Base-by-base conservation (phyloP, 176 grass and related monocot genomes). In the Themeda triandra region DNA sequence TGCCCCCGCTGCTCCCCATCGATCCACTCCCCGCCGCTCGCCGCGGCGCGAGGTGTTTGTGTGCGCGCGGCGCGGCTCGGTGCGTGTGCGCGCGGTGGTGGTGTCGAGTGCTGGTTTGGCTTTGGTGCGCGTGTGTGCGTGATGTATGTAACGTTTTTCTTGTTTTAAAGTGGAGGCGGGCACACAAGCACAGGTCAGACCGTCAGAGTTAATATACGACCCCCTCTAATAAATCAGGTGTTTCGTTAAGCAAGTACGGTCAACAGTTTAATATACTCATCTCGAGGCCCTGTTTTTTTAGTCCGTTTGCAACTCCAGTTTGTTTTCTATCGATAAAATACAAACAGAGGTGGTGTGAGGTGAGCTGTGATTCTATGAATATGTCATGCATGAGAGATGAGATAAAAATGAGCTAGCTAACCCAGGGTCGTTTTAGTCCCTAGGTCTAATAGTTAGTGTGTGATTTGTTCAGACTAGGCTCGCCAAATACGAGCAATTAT, bases 1-100 rank as follows among this genome's bases (percentile, higher is more conserved):
- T 92, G 78, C 90, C 88, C 6, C 89, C 64, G 66, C 75, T 85
- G 69, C 77, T 82, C 32, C 91, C 93, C 92, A 89, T 94, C 71
- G 84, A 32, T 45, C 53, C 10, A 8, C 24, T 42, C n/a, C n/a
- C 37, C 29, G 12, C 42, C 46, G 5, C 58, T 10, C 25, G 60
- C 12, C 33, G 33, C 33, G 33, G 1, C 3, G 60, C 60, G 10
- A 1, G 80, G 65, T 60, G 24, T 9, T 8, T 4, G 46, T 13
- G 73, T 7, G 49, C 25, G 37, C 56, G 56, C 10, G 56, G 37
- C 56, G 56, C 10, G 56, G 56, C 70, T 87, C 53, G 79, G 76
- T 46, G 44, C 39, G 65, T 32, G 53, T 24, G 69, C 60, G 69
- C 60, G 83, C 23, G 82, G 12, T 14, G 0, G 44, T 15, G 44